Base-by-base conservation (phyloP, 495 filamentous ascomycete genomes). In the Bacidia rubella region DNA sequence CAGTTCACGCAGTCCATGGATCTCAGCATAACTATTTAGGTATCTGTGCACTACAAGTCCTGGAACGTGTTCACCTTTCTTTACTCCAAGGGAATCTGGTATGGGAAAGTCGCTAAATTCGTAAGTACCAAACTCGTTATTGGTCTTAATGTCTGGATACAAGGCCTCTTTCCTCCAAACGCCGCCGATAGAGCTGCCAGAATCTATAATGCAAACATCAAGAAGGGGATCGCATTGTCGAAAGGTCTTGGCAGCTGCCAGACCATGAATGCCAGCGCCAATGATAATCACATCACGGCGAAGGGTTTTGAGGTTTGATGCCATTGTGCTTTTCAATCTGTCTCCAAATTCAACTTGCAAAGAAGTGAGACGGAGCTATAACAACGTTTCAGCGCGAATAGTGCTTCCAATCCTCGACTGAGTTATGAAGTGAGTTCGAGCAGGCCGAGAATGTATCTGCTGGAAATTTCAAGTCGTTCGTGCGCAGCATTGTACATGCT, bases 31-130 rank as follows among this genome's bases (percentile, higher is more conserved):
- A 1, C 68, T 67, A n/a, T 72, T 63, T 12, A 92, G 65, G 57
- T 93, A 94, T 2, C 71, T 52, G 53, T 86, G 71, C 41, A 89
- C 66, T 12, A 79, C 74, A 1, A n/a, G 72, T 51, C 0, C 83
- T 87, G 84, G 76, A 32, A 93, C 81, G 62, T 87, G 79, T 43
- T 86, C 64, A 0, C 77, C 79, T 0, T 71, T 57, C 49, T 75
- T 68, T 42, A 86, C 75, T 2, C 78, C 78, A 58, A 77, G 81
- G 0, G 65, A 74, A 20, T 70, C 70, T 50, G 79, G 75, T 82
- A 90, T 83, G 25, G 83, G 82, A 54, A 82, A 85, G 58, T 86
- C 85, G 41, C 75, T 79, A 62, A 75, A 85, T 63, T 86, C 84
- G 59, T 81, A 80, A 2, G 74, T 82, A 5, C 83, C 81, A 17